Conservation (phyloP, 805 yeast species). For the Starmerella powellii region DNA sequence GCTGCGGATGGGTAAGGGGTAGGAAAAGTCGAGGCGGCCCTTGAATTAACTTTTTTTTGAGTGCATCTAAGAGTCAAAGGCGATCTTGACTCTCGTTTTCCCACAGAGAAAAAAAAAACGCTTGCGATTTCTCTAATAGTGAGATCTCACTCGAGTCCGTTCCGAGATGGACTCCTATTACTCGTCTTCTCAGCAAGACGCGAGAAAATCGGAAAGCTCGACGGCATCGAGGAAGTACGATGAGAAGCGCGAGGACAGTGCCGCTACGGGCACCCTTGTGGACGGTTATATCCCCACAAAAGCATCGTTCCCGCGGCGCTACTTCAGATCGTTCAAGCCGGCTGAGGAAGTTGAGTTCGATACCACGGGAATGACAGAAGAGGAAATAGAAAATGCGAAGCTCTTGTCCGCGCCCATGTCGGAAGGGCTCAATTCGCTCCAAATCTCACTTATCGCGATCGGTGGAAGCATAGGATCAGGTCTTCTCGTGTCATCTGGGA, state of each 20-base stretch:
- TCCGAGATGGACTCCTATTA: too few relatives aligned
- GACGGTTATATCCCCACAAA: neutral
- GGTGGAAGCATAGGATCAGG: conserved; percentile 73
- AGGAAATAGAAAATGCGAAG: conserved; percentile 27
- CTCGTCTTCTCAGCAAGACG: too few relatives aligned
- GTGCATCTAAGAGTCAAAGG: too few relatives aligned
- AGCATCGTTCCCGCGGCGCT: conserved; percentile 1
- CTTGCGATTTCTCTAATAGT: too few relatives aligned
- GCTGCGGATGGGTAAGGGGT: too few relatives aligned
- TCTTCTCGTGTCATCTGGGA: conserved; percentile 56
- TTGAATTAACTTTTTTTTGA: too few relatives aligned
- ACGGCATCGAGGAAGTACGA: neutral
- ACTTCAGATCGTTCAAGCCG: conserved; percentile 21
- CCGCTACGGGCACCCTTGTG: neutral
- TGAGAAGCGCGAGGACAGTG: neutral
- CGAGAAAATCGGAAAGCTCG: too few relatives aligned
- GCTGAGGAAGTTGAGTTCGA: conserved; percentile 16
- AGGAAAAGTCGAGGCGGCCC: too few relatives aligned
- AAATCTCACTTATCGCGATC: conserved; percentile 60
- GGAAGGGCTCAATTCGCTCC: conserved; percentile 41
- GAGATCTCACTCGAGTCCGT: too few relatives aligned
- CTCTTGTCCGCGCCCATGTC: conserved; percentile 37
- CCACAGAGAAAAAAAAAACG: too few relatives aligned
- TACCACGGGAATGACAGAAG: conserved; percentile 32
- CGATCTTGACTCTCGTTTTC: too few relatives aligned